Base-by-base conservation (phyloP, 2,329 filamentous ascomycete species). In the Xylaria sp. region DNA sequence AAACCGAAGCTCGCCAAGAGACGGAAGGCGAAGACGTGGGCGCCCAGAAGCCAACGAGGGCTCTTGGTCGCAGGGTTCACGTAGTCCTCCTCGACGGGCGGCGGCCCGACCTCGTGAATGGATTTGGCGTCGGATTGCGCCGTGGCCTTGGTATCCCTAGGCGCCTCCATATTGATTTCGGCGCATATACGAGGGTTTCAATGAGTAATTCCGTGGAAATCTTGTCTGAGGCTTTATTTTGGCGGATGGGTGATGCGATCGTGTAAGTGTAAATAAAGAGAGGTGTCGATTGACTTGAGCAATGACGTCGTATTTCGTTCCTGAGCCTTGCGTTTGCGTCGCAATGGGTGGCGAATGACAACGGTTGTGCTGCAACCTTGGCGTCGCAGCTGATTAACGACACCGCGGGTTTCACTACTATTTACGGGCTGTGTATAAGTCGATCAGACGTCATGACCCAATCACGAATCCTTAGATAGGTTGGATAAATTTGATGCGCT, bases 21-120 rank as follows among this genome's bases (percentile, higher is more conserved):
- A 4, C 70, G 70, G 1, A 72, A 58, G 29, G 60, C 59, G n/a
- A 48, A 68, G 15, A 70, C 70, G 35, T 70, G 70, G n/a, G 67
- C 63, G 21, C 67, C 63, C 3, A 73, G 67, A 13, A 70, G 56
- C 71, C 71, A 73, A 21, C 69, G 68, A 1, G 68, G 64, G 44
- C 57, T 70, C 40, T 66, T 64, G 33, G 69, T 61, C 19, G 65
- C 63, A 3, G 66, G 67, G n/a, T 70, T 71, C 41, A 68, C 61
- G 40, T 69, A 69, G 31, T 66, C 69, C 15, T 63, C 65, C 31
- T 69, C 56, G 47, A 69, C 54, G 38, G 69, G 48, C 33, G 66
- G 61, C 48, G 70, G 67, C 44, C 69, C 56, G 11, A 64, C 54
- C 15, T 65, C 62, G 40, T 67, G 63, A 49, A 66, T 66, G 17